Evolutionary conservation across 306 rosid species (phyloP).

Genomic region (Abrus precatorius): DNA sequence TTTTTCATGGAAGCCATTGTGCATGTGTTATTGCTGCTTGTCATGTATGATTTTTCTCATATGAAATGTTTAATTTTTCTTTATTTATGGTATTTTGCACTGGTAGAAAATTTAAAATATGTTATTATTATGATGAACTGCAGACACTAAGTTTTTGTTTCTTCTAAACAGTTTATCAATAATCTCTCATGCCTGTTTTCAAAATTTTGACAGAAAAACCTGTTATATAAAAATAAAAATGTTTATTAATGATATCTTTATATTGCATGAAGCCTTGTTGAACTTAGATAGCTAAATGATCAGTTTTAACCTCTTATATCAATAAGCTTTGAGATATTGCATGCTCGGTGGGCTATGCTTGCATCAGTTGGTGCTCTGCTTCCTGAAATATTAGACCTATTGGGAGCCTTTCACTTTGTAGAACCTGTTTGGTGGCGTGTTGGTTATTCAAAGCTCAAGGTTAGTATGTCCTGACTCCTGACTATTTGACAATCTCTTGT

Average conservation of each 20-base stretch:
- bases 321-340: conserved; percentile 92
- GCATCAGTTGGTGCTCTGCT: conserved; percentile 84
- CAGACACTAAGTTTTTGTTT: conserved; percentile 19
- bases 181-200: background rate
- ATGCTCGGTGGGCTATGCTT: conserved; percentile 99
- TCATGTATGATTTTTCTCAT: conserved; percentile 19
- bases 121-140: background rate
- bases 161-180: conserved; percentile 22
- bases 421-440: conserved; percentile 99
- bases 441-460: conserved; percentile 96
- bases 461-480: conserved; percentile 37
- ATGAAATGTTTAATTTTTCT: conserved; percentile 19
- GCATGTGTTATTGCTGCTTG: conserved; percentile 40
- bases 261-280: conserved; percentile 21
- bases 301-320: conserved; percentile 40
- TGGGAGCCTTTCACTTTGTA: conserved; percentile 84
- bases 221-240: background rate
- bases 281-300: conserved; percentile 31
- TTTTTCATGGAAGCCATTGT: conserved; percentile 3
- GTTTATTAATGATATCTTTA: conserved; percentile 17
- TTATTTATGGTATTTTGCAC: conserved; percentile 15
- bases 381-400: conserved; percentile 82
- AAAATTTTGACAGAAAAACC: conserved; percentile 6
- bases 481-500: conserved; percentile 27
- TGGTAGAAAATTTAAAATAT: background rate